These are phyloP conservation scores for Berberis vulgaris DNA, from an alignment of 164 flowering plant genomes.

Conservation along the genomic window DNA sequence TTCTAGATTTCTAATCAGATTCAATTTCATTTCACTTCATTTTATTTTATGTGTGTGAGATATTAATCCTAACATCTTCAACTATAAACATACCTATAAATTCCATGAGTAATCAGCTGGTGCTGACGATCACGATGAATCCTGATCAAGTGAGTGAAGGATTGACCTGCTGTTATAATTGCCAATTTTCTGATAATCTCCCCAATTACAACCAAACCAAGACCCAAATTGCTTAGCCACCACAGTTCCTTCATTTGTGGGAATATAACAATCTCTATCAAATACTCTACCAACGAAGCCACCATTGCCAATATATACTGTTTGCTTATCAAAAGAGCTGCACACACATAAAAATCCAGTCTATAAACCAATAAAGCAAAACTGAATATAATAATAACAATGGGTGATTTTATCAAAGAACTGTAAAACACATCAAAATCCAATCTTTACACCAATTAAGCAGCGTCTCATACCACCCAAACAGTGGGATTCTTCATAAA, in stretches of 20 bases:
- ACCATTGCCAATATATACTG: constrained; percentile 68
- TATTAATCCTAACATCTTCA: no score
- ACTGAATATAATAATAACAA: no score
- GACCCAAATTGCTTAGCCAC: constrained; percentile 74
- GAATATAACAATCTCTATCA: constrained; percentile 42
- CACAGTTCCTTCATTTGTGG: constrained; percentile 69
- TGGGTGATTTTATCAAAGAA: no score
- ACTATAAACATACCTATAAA: constrained; percentile 33
- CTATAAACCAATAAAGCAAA: neutral
- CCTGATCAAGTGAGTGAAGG: constrained; percentile 83
- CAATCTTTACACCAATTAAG: no score
- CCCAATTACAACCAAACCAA: constrained; percentile 66
- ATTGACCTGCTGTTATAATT: constrained; percentile 70
- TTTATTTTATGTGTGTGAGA: no score
- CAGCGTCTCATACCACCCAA: no score
- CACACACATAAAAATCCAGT: constrained; percentile 2
- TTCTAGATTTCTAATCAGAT: no score
- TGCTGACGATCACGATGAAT: constrained; percentile 51
- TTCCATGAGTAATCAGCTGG: constrained; percentile 62
- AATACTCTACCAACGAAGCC: constrained; percentile 60
- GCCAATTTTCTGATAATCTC: constrained; percentile 79
- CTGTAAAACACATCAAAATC: no score
- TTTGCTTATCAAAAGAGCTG: constrained; percentile 75
- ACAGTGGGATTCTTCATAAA: no score
- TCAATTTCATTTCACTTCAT: no score